phyloP scores from a whole-genome alignment of 2,329 filamentous ascomycete species.

The Coccinonectria pachysandricola region DNA sequence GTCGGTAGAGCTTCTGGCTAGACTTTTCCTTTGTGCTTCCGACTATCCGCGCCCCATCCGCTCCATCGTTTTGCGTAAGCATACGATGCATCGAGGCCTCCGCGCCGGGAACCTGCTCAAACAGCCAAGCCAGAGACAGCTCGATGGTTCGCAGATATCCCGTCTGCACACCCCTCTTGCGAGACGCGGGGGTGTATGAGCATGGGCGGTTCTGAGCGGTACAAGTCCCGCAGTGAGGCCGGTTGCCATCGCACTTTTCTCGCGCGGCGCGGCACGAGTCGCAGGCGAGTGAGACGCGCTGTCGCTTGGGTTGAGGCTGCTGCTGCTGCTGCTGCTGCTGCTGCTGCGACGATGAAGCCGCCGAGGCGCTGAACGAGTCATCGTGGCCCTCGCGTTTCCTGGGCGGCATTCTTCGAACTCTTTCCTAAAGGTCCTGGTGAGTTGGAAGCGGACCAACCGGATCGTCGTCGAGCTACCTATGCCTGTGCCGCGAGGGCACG shows the following conservation, averaged over 20 bases:
- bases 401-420: conserved; percentile 32
- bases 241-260: conserved; percentile 63
- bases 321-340: too few relatives aligned
- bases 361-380: conserved; percentile 14
- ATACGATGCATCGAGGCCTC: conserved; percentile 48
- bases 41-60: conserved; percentile 30
- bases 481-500: conserved; percentile 11
- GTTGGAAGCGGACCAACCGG: conserved; percentile 7
- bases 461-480: conserved; percentile 12
- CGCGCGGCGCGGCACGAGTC: conserved; percentile 57
- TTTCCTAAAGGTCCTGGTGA: too few relatives aligned
- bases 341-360: conserved; percentile 13
- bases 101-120: conserved; percentile 48
- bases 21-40: conserved; percentile 42
- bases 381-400: conserved; percentile 25
- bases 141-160: conserved; percentile 70
- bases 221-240: conserved; percentile 59
- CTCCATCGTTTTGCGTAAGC: conserved; percentile 34
- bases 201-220: conserved; percentile 52
- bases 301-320: conserved; percentile 42
- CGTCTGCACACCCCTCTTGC: conserved; percentile 70
- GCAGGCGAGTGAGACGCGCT: conserved; percentile 58
- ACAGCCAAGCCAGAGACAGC: conserved; percentile 55
- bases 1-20: conserved; percentile 47
- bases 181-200: conserved; percentile 61